Evolutionary conservation across 163 green algal genomes (phyloP).

Genomic region (Scenedesmus sp.): DNA sequence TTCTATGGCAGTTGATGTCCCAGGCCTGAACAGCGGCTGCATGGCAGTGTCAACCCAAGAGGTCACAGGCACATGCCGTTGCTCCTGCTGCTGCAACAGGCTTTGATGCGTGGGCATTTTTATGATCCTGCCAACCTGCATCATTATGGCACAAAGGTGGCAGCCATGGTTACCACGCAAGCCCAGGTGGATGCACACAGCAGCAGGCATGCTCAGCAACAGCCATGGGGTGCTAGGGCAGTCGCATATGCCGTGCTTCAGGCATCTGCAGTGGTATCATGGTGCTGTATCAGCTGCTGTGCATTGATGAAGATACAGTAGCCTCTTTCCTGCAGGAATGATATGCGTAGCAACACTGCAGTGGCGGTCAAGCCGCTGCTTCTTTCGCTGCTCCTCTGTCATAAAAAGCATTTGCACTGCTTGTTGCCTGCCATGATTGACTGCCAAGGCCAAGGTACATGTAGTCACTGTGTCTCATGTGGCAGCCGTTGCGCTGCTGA

Average conservation of each 20-base stretch:
- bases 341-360: not conserved
- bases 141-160: not conserved
- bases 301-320: not conserved
- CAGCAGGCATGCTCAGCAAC: not conserved
- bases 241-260: not conserved
- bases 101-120: not conserved
- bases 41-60: too few species aligned
- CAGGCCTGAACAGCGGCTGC: not conserved
- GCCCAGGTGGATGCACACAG: not conserved
- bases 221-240: not conserved
- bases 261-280: not conserved
- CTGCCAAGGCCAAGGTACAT: not conserved
- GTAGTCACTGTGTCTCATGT: not conserved
- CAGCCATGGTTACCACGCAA: slow-evolving; percentile 41
- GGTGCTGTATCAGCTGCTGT: not conserved
- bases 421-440: not conserved
- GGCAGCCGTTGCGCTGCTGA: not conserved
- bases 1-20: not conserved
- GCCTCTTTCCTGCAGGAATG: too few species aligned
- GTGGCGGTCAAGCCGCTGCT: too few species aligned
- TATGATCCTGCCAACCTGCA: not conserved
- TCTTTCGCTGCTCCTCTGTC: not conserved
- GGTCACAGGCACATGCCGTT: too few species aligned
- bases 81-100: not conserved
- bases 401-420: not conserved